phyloP scores from a whole-genome alignment of 192 early-diverging fungal species.

The Spizellomyces sp. region DNA sequence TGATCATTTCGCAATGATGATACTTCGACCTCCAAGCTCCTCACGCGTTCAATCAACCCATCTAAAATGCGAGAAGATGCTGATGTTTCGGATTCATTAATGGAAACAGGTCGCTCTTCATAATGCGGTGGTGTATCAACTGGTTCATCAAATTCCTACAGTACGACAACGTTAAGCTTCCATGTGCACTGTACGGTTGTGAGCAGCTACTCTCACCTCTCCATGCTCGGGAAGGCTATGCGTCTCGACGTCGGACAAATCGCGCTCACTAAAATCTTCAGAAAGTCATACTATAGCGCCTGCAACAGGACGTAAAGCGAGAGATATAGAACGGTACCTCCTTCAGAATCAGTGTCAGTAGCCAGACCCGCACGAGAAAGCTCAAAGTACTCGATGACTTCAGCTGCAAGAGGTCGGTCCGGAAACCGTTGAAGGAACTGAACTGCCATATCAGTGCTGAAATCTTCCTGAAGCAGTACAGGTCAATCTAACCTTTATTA shows the following conservation, averaged over 20 bases:
- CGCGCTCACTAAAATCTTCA: slow-evolving; percentile 22
- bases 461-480: not conserved
- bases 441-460: not conserved
- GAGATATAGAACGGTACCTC: not conserved
- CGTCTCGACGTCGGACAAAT: slow-evolving; percentile 1
- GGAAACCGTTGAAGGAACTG: slow-evolving; percentile 30
- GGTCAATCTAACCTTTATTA: slow-evolving; percentile 10
- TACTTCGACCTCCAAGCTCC: slow-evolving; percentile 11
- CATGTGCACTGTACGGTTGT: not conserved
- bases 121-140: slow-evolving; percentile 1
- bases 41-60: slow-evolving; percentile 21
- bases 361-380: slow-evolving; percentile 24
- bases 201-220: not conserved
- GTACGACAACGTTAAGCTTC: not conserved
- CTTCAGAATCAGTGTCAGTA: slow-evolving; percentile 19
- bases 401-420: slow-evolving; percentile 24
- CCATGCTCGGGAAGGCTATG: slow-evolving; percentile 2
- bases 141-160: not conserved
- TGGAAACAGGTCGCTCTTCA: not conserved
- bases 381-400: slow-evolving; percentile 37
- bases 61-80: slow-evolving; percentile 11
- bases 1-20: slow-evolving; percentile 6
- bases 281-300: not conserved
- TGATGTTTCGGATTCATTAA: not conserved
- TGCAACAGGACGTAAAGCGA: not conserved